Percentiles rank a stretch among this genome's conserved stretches.
phyloP scores from a whole-genome alignment of 2,329 filamentous ascomycete species.

The Cercospora sojina region DNA sequence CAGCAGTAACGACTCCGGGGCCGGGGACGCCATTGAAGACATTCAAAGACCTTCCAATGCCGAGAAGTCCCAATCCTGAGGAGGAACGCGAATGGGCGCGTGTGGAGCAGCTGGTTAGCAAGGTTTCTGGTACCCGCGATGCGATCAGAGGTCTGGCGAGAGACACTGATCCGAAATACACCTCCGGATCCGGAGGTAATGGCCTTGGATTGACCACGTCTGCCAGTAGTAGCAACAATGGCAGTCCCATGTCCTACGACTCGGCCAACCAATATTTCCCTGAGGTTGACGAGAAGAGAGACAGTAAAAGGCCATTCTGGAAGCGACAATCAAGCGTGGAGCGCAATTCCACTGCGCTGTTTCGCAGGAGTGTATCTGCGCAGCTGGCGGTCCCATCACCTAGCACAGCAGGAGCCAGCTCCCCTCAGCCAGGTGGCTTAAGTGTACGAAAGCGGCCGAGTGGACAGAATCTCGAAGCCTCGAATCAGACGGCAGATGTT shows the following conservation, averaged over 20 bases:
- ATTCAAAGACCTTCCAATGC: slow-evolving; percentile 17
- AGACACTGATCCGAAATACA: slow-evolving; percentile 70
- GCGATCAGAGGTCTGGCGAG: slow-evolving; percentile 82
- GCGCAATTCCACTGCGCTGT: slow-evolving; percentile 44
- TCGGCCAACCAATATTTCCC: slow-evolving; percentile 48
- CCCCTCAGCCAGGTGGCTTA: slow-evolving; percentile 39
- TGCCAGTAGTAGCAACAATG: slow-evolving; percentile 34
- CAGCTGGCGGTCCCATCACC: slow-evolving; percentile 53
- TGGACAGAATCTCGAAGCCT: slow-evolving; percentile 24
- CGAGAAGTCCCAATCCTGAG: slow-evolving; percentile 40
- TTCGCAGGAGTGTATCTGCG: slow-evolving; percentile 53
- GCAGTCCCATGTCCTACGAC: slow-evolving; percentile 39
- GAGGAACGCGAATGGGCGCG: slow-evolving; percentile 85
- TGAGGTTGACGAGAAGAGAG: slow-evolving; percentile 31
- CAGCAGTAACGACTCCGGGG: slow-evolving; percentile 17
- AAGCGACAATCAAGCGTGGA: slow-evolving; percentile 72
- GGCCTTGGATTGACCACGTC: slow-evolving; percentile 36
- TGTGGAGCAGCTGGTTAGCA: slow-evolving; percentile 80
- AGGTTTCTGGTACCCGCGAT: slow-evolving; percentile 83
- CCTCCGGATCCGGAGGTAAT: slow-evolving; percentile 39
- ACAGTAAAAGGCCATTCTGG: slow-evolving; percentile 79
- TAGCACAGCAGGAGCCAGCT: slow-evolving; percentile 29
- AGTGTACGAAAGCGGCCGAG: slow-evolving; percentile 39
- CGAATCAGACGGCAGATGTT: slow-evolving; percentile 25
- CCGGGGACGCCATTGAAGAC: slow-evolving; percentile 35